Evolutionary conservation across 306 rosid genomes (phyloP).

Genomic region (Citrullus mucosospermus): DNA sequence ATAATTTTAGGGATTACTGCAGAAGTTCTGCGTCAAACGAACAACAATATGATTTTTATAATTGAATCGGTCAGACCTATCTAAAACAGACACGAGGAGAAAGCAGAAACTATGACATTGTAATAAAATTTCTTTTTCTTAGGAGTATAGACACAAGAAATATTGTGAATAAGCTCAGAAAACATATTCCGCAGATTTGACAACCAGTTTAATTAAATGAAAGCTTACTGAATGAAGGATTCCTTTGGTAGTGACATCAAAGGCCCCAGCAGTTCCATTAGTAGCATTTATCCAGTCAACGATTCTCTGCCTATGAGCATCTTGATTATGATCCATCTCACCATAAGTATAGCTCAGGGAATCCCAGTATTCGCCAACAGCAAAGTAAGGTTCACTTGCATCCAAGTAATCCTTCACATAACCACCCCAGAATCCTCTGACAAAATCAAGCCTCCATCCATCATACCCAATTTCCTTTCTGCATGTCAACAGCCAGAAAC

Average conservation of each 20-base stretch:
- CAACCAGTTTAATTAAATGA: background rate
- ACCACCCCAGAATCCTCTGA: slow-evolving; percentile 98
- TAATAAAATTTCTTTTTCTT: background rate
- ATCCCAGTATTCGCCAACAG: slow-evolving; percentile 96
- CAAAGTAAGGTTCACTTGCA: slow-evolving; percentile 69
- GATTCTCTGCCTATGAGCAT: slow-evolving; percentile 93
- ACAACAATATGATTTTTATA: background rate
- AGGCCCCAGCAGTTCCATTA: slow-evolving; percentile 73
- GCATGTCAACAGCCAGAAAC: slow-evolving; percentile 11
- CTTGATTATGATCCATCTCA: slow-evolving; percentile 91
- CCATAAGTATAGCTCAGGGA: slow-evolving; percentile 85
- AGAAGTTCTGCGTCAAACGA: background rate
- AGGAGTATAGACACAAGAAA: background rate
- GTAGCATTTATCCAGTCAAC: slow-evolving; percentile 94
- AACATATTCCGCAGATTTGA: background rate
- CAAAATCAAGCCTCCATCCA: slow-evolving; percentile 99
- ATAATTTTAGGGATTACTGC: background rate
- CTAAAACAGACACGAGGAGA: background rate
- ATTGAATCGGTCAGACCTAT: background rate
- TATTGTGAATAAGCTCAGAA: background rate
- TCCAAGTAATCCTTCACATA: slow-evolving; percentile 85
- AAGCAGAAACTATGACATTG: background rate
- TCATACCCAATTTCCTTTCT: slow-evolving; percentile 92
- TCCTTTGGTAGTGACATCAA: slow-evolving; percentile 97
- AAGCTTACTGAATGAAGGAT: slow-evolving; percentile 85